These are phyloP conservation scores for Sutorius eximius DNA, from an alignment of 1,284 basidiomycete genomes.

Conservation along the genomic window DNA sequence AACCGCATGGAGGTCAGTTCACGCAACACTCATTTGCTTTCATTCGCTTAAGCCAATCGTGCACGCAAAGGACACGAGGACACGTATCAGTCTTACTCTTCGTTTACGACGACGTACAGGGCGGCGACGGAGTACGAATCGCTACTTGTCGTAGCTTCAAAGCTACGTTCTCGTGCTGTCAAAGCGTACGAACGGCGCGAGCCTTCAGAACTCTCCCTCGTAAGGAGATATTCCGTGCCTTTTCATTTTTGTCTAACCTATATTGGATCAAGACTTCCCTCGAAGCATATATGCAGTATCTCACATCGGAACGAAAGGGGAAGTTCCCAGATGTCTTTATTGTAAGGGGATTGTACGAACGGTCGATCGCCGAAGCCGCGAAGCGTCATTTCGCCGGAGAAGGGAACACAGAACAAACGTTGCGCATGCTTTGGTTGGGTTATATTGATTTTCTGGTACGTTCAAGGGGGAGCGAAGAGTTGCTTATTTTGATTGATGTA, in stretches of 20 bases:
- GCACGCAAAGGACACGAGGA: conserved; percentile 59
- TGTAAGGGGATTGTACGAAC: conserved; percentile 68
- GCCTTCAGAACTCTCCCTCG: conserved; percentile 56
- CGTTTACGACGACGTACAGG: conserved; percentile 78
- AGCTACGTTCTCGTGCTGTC: conserved; percentile 57
- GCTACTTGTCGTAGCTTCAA: conserved; percentile 74
- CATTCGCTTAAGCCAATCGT: conserved; percentile 4
- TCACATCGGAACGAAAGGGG: conserved; percentile 61
- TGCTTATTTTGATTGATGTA: not conserved
- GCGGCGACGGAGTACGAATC: conserved; percentile 75
- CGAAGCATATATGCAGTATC: conserved; percentile 63
- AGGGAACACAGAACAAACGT: conserved; percentile 52
- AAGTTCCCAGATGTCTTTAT: conserved; percentile 66
- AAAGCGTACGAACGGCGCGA: conserved; percentile 67
- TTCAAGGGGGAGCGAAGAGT: not conserved
- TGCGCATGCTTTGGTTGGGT: conserved; percentile 63
- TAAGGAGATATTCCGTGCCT: conserved; percentile 27
- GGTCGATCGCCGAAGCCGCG: conserved; percentile 73
- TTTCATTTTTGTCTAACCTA: conserved; percentile 1
- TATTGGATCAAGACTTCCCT: conserved; percentile 43
- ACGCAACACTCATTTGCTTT: not conserved
- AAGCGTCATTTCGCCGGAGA: conserved; percentile 53
- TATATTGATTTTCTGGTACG: conserved; percentile 60
- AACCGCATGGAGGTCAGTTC: conserved; percentile 66
- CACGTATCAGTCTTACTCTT: conserved; percentile 82